A percentile compares a stretch with the other conserved stretches of the same genome.
Evolutionary conservation across 2,329 filamentous ascomycete species (phyloP).

Genomic region (Xylariaceae sp.): DNA sequence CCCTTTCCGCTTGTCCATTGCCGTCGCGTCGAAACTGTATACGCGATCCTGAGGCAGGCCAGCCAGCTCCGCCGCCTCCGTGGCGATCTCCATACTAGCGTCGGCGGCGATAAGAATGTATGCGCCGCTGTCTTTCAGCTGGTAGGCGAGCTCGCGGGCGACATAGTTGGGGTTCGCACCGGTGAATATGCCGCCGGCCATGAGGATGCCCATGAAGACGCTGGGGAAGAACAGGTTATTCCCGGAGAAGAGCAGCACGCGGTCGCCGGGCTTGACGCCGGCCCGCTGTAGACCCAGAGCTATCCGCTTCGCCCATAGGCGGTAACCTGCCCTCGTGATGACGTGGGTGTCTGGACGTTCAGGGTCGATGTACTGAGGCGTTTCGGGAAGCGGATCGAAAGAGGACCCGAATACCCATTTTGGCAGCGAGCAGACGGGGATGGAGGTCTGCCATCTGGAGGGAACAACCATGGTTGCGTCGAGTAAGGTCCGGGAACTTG

Average conservation of each 20-base stretch:
- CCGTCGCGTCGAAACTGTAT: constrained; percentile 59
- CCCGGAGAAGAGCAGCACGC: constrained; percentile 66
- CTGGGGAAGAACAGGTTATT: constrained; percentile 70
- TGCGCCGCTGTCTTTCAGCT: constrained; percentile 66
- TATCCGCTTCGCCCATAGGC: constrained; percentile 65
- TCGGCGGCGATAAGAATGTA: constrained; percentile 61
- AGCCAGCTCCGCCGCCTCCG: constrained; percentile 58
- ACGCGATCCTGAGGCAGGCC: constrained; percentile 51
- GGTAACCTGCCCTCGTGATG: constrained; percentile 58
- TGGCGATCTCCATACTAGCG: constrained; percentile 52
- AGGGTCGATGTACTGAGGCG: constrained; percentile 56
- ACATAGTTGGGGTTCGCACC: constrained; percentile 69
- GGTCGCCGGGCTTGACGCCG: constrained; percentile 62
- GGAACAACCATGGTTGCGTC: constrained; percentile 39
- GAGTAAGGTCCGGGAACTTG: neutral
- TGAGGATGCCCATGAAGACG: constrained; percentile 65
- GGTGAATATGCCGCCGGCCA: constrained; percentile 73
- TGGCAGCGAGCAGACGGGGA: constrained; percentile 47
- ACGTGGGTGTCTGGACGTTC: constrained; percentile 60
- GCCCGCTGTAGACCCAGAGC: constrained; percentile 60
- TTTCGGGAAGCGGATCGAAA: constrained; percentile 38
- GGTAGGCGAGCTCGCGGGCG: constrained; percentile 65
- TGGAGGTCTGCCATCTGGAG: constrained; percentile 41
- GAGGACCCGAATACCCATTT: constrained; percentile 51
- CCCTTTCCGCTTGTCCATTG: constrained; percentile 30